Base-by-base conservation (phyloP, 495 filamentous ascomycete genomes). In the Parathielavia appendiculata region DNA sequence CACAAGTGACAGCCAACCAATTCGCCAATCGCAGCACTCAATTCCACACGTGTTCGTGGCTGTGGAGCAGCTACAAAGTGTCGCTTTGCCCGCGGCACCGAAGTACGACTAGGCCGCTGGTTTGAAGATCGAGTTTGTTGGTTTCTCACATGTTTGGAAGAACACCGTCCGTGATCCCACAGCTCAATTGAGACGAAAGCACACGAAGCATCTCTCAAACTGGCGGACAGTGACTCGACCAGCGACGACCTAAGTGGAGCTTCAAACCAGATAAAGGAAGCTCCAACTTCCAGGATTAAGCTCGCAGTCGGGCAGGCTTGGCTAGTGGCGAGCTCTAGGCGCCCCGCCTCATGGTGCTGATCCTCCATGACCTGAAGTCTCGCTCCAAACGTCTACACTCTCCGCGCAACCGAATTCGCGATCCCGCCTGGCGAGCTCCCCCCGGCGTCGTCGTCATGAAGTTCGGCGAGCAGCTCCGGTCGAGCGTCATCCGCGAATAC, bases 381-480 rank as follows among this genome's bases (percentile, higher is more conserved):
- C 71, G 67, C 49, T 64, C 63, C 40, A 60, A 53, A 58, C 65
- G 58, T 47, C 73, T 71, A 67, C 55, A 61, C 58, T 65, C 66
- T 16, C 61, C 57, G 45, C 68, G 66, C 61, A 45, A 26, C 52
- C 49, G 50, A 44, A 46, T 51, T 20, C 45, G 53, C 38, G 60
- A 66, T 17, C 57, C 62, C 51, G 57, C 61, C 51, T 67, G 69
- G 69, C 58, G 66, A 51, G 60, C 70, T 51, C 53, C 64, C 38
- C 74, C 73, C n/a, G 69, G 76, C 54, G 59, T 74, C 52, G 63
- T 81, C 74, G 72, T 69, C 70, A 77, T 74, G 76, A 97, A 95
- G 79, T 99, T 99, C 81, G 93, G 93, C 68, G 88, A 95, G 71
- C 91, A 97, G 78, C 84, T 99, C 60, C 88, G 87, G 41, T 90